Evolutionary conservation across 2,329 filamentous ascomycete species (phyloP), one percentile per base, ranked within the genome.

Genomic region (Tolypocladium tundrense): DNA sequence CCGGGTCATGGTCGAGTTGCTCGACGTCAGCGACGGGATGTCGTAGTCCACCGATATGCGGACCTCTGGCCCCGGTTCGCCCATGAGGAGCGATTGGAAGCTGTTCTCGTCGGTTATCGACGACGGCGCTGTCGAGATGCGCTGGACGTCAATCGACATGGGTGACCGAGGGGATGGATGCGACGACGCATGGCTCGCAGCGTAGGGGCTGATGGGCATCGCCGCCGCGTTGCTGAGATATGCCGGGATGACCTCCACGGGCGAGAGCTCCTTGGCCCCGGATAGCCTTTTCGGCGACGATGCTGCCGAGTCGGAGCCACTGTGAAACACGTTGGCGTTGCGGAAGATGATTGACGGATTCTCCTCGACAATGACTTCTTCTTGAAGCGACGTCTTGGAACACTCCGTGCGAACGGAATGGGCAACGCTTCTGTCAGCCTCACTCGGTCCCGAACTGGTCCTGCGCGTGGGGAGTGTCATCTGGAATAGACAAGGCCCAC

Each of bases 1-100:
- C 52, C 84, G 81, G 8, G 86, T 88, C 82, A 87, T 90, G 11
- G 87, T 90, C 11, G 89, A 91, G 63, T 87, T 85, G 67, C 87
- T 90, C 67, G 87, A 91, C 1, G 87, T 89, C 62, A 81, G 72
- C 2, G 88, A 91, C 3, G 88, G 88, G 16, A 90, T 84, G 63
- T 90, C 88, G 50, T 73, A 73, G 61, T 88, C 86, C 39, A 86
- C 79, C 0, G 88, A 92, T 41, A 88, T 81, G 53, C 88, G 84
- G 8, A 85, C 75, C 65, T 91, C 88, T 0, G 87, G 88, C 0
- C 86, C 87, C 24, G 87, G 87, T 62, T 91, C 88, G 56, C 88
- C 87, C 70, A 90, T 81, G 7, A 89, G 77, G 39, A 89, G 75
- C 2, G 88, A 90, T 59, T 86, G 85, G 68, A 89, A 87, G 42